These are phyloP conservation scores for Gypsophila paniculata DNA, from an alignment of 179 eudicot species.

Conservation along the genomic window DNA sequence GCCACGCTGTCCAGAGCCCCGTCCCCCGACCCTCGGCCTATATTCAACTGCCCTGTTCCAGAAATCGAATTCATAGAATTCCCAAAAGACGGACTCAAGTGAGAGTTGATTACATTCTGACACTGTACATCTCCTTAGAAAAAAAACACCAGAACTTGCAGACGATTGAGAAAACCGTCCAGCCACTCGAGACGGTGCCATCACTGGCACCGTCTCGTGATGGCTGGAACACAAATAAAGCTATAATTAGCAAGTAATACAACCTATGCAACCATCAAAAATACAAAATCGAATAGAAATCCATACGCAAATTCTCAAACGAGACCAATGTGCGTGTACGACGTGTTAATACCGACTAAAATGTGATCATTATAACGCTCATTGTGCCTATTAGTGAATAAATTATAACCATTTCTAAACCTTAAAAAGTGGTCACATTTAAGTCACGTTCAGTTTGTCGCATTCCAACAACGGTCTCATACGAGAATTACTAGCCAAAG, in stretches of 20 bases:
- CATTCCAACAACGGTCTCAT: too few relatives aligned
- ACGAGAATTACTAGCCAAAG: too few relatives aligned
- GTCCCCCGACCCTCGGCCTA: constrained; percentile 63
- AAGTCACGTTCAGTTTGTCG: too few relatives aligned
- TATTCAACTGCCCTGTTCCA: constrained; percentile 47
- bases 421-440: too few relatives aligned
- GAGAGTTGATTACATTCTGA: constrained; percentile 55
- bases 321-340: too few relatives aligned
- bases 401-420: too few relatives aligned
- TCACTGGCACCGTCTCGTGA: constrained; percentile 43
- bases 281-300: too few relatives aligned
- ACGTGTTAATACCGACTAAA: too few relatives aligned
- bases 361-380: too few relatives aligned
- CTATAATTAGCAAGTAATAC: neutral
- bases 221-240: constrained; percentile 41
- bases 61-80: constrained; percentile 57
- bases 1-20: constrained; percentile 53
- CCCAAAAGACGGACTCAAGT: constrained; percentile 67
- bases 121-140: constrained; percentile 73
- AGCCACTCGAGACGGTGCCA: constrained; percentile 67
- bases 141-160: constrained; percentile 66
- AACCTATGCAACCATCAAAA: constrained; percentile 13
- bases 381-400: too few relatives aligned
- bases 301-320: too few relatives aligned
- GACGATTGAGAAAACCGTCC: constrained; percentile 74